phyloP scores from a whole-genome alignment of 2,329 filamentous ascomycete genomes.

The Aspergillus pseudotamarii region DNA sequence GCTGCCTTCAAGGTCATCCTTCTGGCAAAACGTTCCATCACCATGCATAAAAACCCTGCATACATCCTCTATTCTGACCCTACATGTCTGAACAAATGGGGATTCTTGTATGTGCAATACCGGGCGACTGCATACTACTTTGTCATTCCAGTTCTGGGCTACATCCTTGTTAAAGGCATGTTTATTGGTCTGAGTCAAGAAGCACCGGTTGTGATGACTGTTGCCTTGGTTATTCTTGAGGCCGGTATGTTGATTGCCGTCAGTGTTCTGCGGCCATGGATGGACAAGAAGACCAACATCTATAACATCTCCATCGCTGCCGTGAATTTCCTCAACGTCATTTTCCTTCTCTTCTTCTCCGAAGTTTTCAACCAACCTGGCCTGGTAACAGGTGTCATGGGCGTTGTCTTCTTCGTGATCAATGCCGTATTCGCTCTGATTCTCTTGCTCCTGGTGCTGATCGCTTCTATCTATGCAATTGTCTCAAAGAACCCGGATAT shows the following conservation, averaged over 20 bases:
- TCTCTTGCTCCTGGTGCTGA: conserved; percentile 78
- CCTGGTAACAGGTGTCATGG: conserved; percentile 83
- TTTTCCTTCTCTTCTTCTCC: conserved; percentile 88
- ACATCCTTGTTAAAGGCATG: conserved; percentile 84
- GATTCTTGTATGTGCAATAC: conserved; percentile 96
- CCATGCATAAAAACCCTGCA: conserved; percentile 92
- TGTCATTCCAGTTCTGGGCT: conserved; percentile 76
- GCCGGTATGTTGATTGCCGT: conserved; percentile 74
- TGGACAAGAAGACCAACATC: conserved; percentile 97
- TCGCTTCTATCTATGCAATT: conserved; percentile 76
- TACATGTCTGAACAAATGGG: conserved; percentile 94
- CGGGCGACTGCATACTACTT: conserved; percentile 95
- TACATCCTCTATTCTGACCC: conserved; percentile 97
- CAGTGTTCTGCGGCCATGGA: conserved; percentile 85
- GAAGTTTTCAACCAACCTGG: conserved; percentile 81
- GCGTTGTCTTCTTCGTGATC: conserved; percentile 83
- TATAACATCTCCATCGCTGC: conserved; percentile 93
- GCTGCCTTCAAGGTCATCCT: conserved; percentile 87
- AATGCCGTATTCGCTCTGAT: conserved; percentile 84
- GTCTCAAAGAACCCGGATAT: conserved; percentile 93
- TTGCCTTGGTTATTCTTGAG: conserved; percentile 83
- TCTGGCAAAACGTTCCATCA: conserved; percentile 83
- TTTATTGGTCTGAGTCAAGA: conserved; percentile 82
- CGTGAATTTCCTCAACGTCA: conserved; percentile 86
- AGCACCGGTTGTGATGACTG: conserved; percentile 71